Evolutionary conservation across 129 eudicot species (phyloP), one percentile per base, ranked within the genome.

Genomic region (Logfia minima): DNA sequence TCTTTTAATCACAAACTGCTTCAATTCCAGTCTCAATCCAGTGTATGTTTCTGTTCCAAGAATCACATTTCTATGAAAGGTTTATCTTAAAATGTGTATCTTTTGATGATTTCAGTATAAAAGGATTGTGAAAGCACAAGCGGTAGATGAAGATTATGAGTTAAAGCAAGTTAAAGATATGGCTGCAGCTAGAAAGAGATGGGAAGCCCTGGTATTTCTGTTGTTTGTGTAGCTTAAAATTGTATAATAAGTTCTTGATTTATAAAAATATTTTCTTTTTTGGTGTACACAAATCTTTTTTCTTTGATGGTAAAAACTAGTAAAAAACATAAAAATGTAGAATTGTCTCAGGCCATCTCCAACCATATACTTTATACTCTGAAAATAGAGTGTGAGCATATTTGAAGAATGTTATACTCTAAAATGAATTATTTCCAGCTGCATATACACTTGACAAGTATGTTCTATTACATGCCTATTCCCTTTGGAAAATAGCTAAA

Each of bases 121-220:
- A 82, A 19, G 85, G 72, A 77, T 61, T 11, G 73, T 84, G 32
- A 85, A 84, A 81, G 82, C 87, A 82, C 92, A 90, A 87, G 92
- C 91, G 7, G 92, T 75, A 26, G 90, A 83, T 70, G 98, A 93
- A 84, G 98, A 93, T 73, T 93, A 81, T 68, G 98, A 90, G 87
- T 60, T 93, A 71, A 88, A 85, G 86, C 98, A 90, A 81, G 86
- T 85, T 78, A 90, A 82, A 73, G 98, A 93, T 65, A 90, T 93
- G 98, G 97, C 98, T 84, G 97, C 98, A 71, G 97, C 97, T 55
- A 88, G 90, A 77, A 90, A 89, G 79, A 87, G 98, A 90, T 93
- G 98, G 98, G 97, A 93, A 21, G 77, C 97, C 66, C 79, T 93
- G 93, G 98, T 93, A 93, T 65, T 52, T 64, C 28, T 22, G 32